These are phyloP conservation scores for Penicillium rolfsii DNA, from an alignment of 2,329 filamentous ascomycete species.

Conservation along the genomic window DNA sequence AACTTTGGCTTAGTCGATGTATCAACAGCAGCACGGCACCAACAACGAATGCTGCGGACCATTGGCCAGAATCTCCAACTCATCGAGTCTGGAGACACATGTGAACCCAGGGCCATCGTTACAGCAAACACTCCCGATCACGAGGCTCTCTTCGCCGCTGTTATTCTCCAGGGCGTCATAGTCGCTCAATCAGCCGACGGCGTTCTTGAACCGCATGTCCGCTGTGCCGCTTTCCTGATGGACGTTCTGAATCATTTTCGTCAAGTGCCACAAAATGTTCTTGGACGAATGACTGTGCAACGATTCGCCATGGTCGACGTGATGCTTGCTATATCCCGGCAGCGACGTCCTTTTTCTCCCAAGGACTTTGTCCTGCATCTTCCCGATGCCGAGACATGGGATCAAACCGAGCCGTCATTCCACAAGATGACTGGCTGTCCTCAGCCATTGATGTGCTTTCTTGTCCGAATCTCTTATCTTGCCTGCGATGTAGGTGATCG, in stretches of 20 bases:
- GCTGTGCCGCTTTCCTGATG: slow-evolving; percentile 31
- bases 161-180: slow-evolving; percentile 28
- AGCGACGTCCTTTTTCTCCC: slow-evolving; percentile 26
- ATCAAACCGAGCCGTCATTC: slow-evolving; percentile 29
- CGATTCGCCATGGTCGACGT: slow-evolving; percentile 31
- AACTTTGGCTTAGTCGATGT: slow-evolving; percentile 29
- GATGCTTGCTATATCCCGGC: slow-evolving; percentile 31
- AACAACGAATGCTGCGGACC: slow-evolving; percentile 28
- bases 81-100: slow-evolving; percentile 6
- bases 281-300: slow-evolving; percentile 26
- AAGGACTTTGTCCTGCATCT: slow-evolving; percentile 23
- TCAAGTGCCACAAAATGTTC: slow-evolving; percentile 17
- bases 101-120: slow-evolving; percentile 7
- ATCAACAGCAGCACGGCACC: slow-evolving; percentile 25
- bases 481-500: slow-evolving; percentile 26
- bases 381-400: slow-evolving; percentile 24
- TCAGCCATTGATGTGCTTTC: slow-evolving; percentile 30
- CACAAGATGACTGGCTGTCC: slow-evolving; percentile 32
- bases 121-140: slow-evolving; percentile 14
- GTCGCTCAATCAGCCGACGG: slow-evolving; percentile 30
- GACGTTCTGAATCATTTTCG: slow-evolving; percentile 22
- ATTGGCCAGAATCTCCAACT: slow-evolving; percentile 25
- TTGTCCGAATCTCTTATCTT: slow-evolving; percentile 26
- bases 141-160: slow-evolving; percentile 27
- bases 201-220: slow-evolving; percentile 28